A percentile compares a stretch with the other conserved stretches of the same genome.
phyloP scores from a whole-genome alignment of 2,329 filamentous ascomycete genomes.

The Pestalotiopsis sp. region DNA sequence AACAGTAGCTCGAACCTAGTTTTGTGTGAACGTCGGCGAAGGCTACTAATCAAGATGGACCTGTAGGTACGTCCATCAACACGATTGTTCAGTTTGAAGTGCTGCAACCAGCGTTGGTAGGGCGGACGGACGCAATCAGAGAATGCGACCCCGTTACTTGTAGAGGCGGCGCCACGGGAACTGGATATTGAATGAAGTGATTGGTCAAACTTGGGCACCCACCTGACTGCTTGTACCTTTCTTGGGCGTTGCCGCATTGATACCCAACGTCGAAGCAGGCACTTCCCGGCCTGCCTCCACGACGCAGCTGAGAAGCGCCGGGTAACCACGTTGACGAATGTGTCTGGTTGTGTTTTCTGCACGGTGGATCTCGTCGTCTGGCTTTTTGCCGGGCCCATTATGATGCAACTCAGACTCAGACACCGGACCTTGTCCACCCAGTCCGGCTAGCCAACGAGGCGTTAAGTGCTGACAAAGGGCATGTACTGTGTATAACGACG shows the following conservation, averaged over 20 bases:
- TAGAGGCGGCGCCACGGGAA: not conserved
- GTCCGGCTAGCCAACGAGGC: constrained; percentile 3
- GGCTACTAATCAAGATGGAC: constrained; percentile 24
- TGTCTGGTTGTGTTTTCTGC: constrained; percentile 14
- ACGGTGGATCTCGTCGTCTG: constrained; percentile 4
- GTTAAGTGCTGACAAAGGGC: not conserved
- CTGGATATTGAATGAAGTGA: constrained; percentile 23
- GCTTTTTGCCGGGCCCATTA: constrained; percentile 5
- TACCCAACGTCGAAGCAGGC: constrained; percentile 43
- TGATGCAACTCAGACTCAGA: constrained; percentile 9
- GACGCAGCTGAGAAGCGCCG: constrained; percentile 23
- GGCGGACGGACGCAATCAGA: constrained; percentile 15
- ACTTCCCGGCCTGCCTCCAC: constrained; percentile 20
- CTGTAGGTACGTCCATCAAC: constrained; percentile 16
- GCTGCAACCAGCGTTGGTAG: constrained; percentile 23
- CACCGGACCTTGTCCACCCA: not conserved
- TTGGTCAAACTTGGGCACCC: constrained; percentile 36
- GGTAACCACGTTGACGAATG: constrained; percentile 18
- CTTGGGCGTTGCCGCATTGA: constrained; percentile 46
- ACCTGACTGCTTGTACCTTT: constrained; percentile 29
- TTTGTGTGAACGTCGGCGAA: not conserved
- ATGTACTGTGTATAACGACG: constrained; percentile 12
- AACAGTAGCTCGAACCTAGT: not conserved
- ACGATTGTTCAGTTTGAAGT: constrained; percentile 19
- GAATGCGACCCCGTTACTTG: not conserved